Evolutionary conservation across 2,329 filamentous ascomycete species (phyloP).

Genomic region (Sporothrix euskadiensis): DNA sequence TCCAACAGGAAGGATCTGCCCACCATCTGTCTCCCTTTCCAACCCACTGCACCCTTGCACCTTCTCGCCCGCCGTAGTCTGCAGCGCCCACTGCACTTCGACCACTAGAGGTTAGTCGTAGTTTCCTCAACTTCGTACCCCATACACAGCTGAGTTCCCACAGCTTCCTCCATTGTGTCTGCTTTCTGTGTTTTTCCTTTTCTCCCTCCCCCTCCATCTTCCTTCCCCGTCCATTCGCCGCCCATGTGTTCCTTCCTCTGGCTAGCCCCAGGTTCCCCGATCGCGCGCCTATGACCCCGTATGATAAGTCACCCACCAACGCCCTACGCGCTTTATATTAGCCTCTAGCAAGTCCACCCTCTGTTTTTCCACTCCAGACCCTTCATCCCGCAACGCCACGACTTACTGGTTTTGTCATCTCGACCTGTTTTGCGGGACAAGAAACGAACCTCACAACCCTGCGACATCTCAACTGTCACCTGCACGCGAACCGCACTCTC

Average conservation of each 20-base stretch:
- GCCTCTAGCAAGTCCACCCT: slow-evolving; percentile 10
- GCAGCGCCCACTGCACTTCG: background rate
- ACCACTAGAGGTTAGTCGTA: background rate
- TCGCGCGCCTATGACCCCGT: slow-evolving; percentile 15
- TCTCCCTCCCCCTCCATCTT: background rate
- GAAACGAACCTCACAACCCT: background rate
- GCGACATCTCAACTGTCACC: background rate
- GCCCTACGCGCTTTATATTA: slow-evolving; percentile 20
- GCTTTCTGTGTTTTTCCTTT: background rate
- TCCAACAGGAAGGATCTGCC: slow-evolving; percentile 13
- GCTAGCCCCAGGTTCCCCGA: slow-evolving; percentile 9
- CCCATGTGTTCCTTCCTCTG: background rate
- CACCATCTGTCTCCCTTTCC: background rate
- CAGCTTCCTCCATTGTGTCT: background rate
- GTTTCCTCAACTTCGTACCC: background rate
- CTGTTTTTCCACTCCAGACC: slow-evolving; percentile 7
- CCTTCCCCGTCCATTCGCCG: background rate
- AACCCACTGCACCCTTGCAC: background rate
- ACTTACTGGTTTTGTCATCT: slow-evolving; percentile 20
- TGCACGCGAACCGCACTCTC: background rate
- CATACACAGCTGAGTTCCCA: background rate
- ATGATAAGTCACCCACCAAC: slow-evolving; percentile 18
- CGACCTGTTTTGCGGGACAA: background rate
- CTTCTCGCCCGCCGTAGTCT: slow-evolving; percentile 7
- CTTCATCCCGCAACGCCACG: slow-evolving; percentile 1